Evolutionary conservation across 2,329 filamentous ascomycete genomes (phyloP), one percentile per base, ranked within the genome.

Genomic region (Cercospora brassicicola): DNA sequence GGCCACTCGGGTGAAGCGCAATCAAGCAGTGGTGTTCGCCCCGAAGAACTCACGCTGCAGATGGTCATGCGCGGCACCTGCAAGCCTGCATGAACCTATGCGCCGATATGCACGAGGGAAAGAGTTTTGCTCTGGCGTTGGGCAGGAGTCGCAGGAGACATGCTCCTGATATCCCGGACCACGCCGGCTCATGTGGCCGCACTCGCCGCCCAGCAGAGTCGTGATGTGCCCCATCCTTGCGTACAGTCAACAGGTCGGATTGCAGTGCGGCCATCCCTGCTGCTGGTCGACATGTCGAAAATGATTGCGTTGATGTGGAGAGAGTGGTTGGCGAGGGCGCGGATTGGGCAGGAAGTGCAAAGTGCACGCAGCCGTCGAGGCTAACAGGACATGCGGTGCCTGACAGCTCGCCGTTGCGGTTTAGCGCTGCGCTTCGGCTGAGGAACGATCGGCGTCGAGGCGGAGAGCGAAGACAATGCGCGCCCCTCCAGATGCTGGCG

Each of bases 301-400:
- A 15, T 39, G 42, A 48, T 48, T 6, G 36, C 45, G 45, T 23
- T 48, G n/a, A 5, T 48, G 18, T 23, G 45, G 8, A 20, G 39
- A 45, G 18, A 8, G 62, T 59, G 62, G 53, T 65, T 42, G 48
- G 55, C 55, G 28, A 33, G 20, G 20, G 59, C 33, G 45, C 63
- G 63, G 55, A 45, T 65, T 55, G 63, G 63, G 56, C 63, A 65
- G 30, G 28, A 65, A 55, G 28, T 48, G 45, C 18, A 23, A 23
- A 48, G 45, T 48, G 18, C 42, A 48, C 42, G 36, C 36, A n/a
- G 36, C 36, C 36, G 36, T 15, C 36, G 15, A 39, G 36, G 36
- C 36, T 13, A 39, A 39, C 36, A 15, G 3, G 36, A 48, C 45
- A 59, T 59, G 56, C 56, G 56, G 56, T 59, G 56, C 56, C 56